Percentiles rank a stretch among this genome's conserved stretches.
Conservation (phyloP, 75 land plant species). For the Picea sitchensis region DNA sequence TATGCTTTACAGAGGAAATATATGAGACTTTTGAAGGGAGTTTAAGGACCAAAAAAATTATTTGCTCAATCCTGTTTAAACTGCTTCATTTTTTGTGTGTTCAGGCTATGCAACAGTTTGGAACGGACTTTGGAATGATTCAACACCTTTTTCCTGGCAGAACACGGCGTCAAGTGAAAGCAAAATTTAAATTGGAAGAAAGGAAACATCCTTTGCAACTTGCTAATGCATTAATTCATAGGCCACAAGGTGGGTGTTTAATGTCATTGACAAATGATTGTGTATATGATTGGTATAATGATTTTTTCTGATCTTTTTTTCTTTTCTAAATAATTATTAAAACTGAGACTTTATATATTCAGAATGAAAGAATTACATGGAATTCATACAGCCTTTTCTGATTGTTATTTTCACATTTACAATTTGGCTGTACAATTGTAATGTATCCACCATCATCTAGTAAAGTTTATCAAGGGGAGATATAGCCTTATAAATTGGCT, state of each 20-base stretch:
- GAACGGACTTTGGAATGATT: slow-evolving; percentile 84
- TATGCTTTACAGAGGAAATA: not conserved
- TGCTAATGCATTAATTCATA: slow-evolving; percentile 44
- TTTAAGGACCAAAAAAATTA: not conserved
- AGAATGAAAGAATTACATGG: no score
- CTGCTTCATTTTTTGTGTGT: not conserved
- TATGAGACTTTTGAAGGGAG: slow-evolving; percentile 11
- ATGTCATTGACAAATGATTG: not conserved
- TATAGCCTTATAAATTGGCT: no score
- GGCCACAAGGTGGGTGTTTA: slow-evolving; percentile 31
- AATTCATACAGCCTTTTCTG: no score
- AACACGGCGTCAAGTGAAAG: slow-evolving; percentile 66
- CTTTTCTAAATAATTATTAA: no score
- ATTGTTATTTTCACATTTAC: no score
- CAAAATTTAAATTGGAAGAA: slow-evolving; percentile 82
- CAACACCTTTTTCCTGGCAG: slow-evolving; percentile 77
- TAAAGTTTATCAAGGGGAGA: no score
- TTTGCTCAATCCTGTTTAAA: not conserved
- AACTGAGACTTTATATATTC: no score
- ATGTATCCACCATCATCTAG: no score
- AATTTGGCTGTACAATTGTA: no score
- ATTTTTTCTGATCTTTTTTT: not conserved
- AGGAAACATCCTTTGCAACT: slow-evolving; percentile 55
- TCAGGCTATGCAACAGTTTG: slow-evolving; percentile 85
- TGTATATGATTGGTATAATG: not conserved